Evolutionary conservation across 305 asterid genomes (phyloP).

Genomic region (Plantago coronopus): DNA sequence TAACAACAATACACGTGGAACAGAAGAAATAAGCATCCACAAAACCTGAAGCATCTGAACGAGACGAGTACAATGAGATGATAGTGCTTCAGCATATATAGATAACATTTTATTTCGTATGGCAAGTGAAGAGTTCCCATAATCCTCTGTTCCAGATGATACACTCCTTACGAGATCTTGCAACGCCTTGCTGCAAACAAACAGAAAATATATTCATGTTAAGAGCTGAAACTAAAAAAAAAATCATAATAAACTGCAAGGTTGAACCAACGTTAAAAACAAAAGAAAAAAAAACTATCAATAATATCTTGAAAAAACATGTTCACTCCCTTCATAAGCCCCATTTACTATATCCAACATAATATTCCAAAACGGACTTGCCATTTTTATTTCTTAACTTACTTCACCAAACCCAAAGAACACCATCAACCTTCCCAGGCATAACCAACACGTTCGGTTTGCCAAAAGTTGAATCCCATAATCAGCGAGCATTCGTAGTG

Average conservation of each 20-base stretch:
- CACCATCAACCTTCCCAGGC: too few relatives aligned
- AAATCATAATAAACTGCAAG: background rate
- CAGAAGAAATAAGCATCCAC: slow-evolving; percentile 35
- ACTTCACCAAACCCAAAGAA: too few relatives aligned
- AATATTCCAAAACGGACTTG: too few relatives aligned
- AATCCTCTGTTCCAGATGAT: slow-evolving; percentile 47
- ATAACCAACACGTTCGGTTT: too few relatives aligned
- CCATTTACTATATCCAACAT: too few relatives aligned
- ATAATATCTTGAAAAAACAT: too few relatives aligned
- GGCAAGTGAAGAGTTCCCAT: slow-evolving; percentile 57
- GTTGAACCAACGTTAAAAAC: too few relatives aligned
- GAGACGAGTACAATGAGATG: slow-evolving; percentile 70
- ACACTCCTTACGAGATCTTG: slow-evolving; percentile 72
- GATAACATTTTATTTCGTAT: slow-evolving; percentile 59
- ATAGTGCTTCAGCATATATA: slow-evolving; percentile 64
- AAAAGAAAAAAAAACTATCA: too few relatives aligned
- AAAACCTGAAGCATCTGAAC: slow-evolving; percentile 91
- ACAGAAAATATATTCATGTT: slow-evolving; percentile 21
- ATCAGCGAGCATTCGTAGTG: too few relatives aligned
- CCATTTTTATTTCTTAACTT: too few relatives aligned
- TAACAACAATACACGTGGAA: slow-evolving; percentile 27
- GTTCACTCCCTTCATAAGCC: too few relatives aligned
- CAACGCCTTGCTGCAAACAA: slow-evolving; percentile 60
- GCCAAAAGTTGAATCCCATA: too few relatives aligned
- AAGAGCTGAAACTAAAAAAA: slow-evolving; percentile 21